These are phyloP conservation scores for Entrophospora sp. DNA, from an alignment of 192 early-diverging fungal genomes.

Conservation along the genomic window DNA sequence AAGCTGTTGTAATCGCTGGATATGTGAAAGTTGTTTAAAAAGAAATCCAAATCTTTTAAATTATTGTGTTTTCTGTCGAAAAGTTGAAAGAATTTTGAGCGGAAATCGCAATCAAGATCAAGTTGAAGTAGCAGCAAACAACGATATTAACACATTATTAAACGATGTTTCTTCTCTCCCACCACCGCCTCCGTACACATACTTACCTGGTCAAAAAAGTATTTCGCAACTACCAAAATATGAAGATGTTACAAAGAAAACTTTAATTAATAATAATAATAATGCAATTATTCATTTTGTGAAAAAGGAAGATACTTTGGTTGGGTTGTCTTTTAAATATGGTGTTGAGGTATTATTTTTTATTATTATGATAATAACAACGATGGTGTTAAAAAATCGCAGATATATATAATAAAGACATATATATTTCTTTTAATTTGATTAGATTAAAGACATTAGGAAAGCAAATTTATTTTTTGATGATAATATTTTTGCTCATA, in stretches of 20 bases:
- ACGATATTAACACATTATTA: background rate
- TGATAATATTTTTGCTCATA: slow-evolving; percentile 11
- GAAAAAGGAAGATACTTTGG: slow-evolving; percentile 6
- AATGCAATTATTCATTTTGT: slow-evolving; percentile 4
- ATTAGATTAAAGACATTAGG: background rate
- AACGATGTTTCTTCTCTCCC: background rate
- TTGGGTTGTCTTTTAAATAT: slow-evolving; percentile 14
- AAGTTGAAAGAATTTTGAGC: background rate
- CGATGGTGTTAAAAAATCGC: too few species aligned
- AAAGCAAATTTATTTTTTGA: slow-evolving; percentile 13
- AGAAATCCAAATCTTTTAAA: background rate
- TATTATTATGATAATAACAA: background rate
- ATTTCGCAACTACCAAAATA: background rate
- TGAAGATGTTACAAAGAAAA: background rate
- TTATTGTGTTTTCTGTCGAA: slow-evolving; percentile 9
- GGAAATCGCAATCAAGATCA: background rate
- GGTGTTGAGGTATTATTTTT: slow-evolving; percentile 1
- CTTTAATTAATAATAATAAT: background rate
- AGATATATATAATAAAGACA: too few species aligned
- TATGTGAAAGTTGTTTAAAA: slow-evolving; percentile 3
- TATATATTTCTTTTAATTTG: background rate
- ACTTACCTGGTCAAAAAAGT: background rate
- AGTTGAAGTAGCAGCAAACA: background rate
- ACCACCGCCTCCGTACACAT: background rate
- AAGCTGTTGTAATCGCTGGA: slow-evolving; percentile 13